Conservation (phyloP, 2,329 filamentous ascomycete species). For the Sporothrix dimorphospora region DNA sequence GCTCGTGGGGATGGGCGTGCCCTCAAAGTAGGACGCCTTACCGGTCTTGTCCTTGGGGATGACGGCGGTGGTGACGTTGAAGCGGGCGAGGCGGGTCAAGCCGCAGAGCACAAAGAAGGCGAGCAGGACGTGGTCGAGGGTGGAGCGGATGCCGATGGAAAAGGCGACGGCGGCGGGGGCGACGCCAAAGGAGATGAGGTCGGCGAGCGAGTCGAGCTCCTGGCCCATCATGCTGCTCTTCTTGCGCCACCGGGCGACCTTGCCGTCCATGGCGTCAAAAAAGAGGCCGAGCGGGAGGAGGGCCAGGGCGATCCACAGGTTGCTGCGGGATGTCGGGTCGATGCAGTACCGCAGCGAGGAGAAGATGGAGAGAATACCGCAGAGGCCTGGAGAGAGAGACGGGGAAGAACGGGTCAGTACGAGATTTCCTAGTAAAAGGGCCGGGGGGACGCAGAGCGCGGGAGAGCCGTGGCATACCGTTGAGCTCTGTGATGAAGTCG, state of each 20-base stretch:
- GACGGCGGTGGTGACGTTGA: slow-evolving; percentile 91
- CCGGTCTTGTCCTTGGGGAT: slow-evolving; percentile 90
- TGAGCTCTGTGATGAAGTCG: slow-evolving; percentile 81
- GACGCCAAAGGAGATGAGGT: slow-evolving; percentile 94
- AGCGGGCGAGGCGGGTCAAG: slow-evolving; percentile 88
- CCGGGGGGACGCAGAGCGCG: neutral
- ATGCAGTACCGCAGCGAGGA: slow-evolving; percentile 93
- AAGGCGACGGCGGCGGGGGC: slow-evolving; percentile 87
- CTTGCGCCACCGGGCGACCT: slow-evolving; percentile 92
- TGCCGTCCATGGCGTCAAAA: slow-evolving; percentile 98
- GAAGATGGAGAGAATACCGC: slow-evolving; percentile 93
- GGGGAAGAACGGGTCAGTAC: neutral
- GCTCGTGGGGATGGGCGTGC: slow-evolving; percentile 92
- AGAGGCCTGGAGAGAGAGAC: slow-evolving; percentile 57
- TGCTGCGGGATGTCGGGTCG: slow-evolving; percentile 64
- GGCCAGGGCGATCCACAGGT: slow-evolving; percentile 79
- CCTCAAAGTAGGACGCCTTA: slow-evolving; percentile 95
- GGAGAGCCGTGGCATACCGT: slow-evolving; percentile 58
- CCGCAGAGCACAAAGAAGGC: slow-evolving; percentile 94
- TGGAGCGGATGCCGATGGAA: slow-evolving; percentile 82
- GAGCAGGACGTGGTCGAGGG: slow-evolving; percentile 77
- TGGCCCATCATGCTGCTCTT: slow-evolving; percentile 98
- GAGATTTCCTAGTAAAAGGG: neutral
- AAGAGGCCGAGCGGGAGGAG: slow-evolving; percentile 94
- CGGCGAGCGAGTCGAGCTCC: slow-evolving; percentile 92